Base-by-base conservation (phyloP, 2,329 filamentous ascomycete species). In the Aspergillus neoniger region DNA sequence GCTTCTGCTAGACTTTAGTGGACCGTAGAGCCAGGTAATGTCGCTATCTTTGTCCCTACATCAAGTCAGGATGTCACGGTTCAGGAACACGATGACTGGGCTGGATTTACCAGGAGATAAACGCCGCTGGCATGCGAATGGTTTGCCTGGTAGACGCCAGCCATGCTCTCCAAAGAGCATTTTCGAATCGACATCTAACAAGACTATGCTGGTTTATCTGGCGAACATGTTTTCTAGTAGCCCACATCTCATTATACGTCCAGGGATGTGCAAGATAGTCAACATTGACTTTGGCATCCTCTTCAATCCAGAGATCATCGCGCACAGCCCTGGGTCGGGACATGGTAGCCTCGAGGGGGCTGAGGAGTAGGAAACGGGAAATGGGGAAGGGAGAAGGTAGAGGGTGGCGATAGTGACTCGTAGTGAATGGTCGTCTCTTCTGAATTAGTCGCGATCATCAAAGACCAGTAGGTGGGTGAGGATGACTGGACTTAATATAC, bases 211-310 rank as follows among this genome's bases (percentile, higher is more conserved):
- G 28, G 15, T 50, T n/a, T 25, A 50, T 50, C 10, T 50, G 15
- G n/a, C 47, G 47, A 23, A 50, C 25, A 28, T 50, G 47, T 30
- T 10, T 32, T 12, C 47, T 19, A 12, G 47, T 50, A 4, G 47
- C 47, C 47, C 47, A 50, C 47, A 50, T 50, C 6, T 50, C 47
- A 14, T 50, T 28, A 23, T 50, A 30, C 5, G 47, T 50, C 47
- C 47, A 50, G n/a, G 47, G 19, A 50, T 50, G 47, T n/a, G 47
- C 47, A 9, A 50, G 47, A 10, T 50, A 50, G 15, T 50, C 47
- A 17, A 50, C 47, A 17, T 50, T 50, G 47, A 50, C 47, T 30
- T 50, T 50, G 23, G 47, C 47, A 2, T 50, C 47, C 4, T 50
- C 47, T 5, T 50, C 47, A 17, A 50, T 30, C 23, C 12, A 15